Evolutionary conservation across 345 rosid genomes (phyloP), one percentile per base, ranked within the genome.

Genomic region (Stellera chamaejasme): DNA sequence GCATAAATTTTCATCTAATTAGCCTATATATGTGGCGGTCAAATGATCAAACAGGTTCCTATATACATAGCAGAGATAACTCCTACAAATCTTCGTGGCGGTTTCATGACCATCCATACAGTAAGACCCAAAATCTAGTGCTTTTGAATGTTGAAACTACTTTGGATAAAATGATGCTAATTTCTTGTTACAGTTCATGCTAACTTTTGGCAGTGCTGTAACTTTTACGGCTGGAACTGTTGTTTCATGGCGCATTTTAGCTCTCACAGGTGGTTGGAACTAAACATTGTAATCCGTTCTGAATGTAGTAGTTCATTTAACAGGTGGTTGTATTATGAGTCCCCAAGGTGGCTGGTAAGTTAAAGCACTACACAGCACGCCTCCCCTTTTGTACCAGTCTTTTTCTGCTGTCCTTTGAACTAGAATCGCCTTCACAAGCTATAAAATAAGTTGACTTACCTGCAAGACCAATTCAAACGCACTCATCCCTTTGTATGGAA

Each of bases 311-410:
- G 39, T 32, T 32, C 39, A 32, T 32, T 32, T 8, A 32, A 32
- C 3, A 4, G 39, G 39, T 32, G 9, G 39, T 32, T 32, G 5
- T 32, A 1, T 2, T 32, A 32, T 32, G 39, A 81, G 54, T 81
- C 86, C 65, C 83, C 83, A 9, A 71, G 86, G 65, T 81, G 83
- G 83, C 66, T 81, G 72, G 83, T 81, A 50, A 54, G 44, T 32
- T 32, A 32, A 32, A 2, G 9, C 39, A 32, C 39, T 32, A 32
- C 9, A 32, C 0, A 32, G 5, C 39, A 32, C 3, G 39, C 39
- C 39, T 32, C 9, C 39, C 39, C 39, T 32, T 32, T 8, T 32
- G 39, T 8, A 32, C 39, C 39, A 32, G 7, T 5, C 5, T 32
- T 3, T 32, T 32, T 32, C 9, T 32, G 9, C 39, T 32, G 9